Evolutionary conservation across 371 early-diverging fungal genomes (phyloP).

Genomic region (Encephalitozoon romaleae): DNA sequence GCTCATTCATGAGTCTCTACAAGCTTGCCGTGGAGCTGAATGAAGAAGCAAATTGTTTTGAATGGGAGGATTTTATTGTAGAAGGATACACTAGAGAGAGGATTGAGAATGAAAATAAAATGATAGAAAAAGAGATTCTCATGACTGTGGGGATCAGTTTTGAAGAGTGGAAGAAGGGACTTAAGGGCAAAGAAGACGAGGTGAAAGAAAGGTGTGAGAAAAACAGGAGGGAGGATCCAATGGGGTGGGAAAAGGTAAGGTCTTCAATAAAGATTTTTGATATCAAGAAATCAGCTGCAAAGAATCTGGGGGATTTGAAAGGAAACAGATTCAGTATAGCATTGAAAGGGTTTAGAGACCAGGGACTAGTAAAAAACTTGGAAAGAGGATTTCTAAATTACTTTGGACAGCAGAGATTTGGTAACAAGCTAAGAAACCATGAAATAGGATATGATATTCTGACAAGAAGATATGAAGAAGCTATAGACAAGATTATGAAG

Average conservation of each 20-base stretch:
- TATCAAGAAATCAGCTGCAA: constrained; percentile 32
- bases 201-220: neutral
- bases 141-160: neutral
- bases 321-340: constrained; percentile 51
- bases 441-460: constrained; percentile 72
- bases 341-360: constrained; percentile 25
- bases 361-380: neutral
- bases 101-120: neutral
- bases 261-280: constrained; percentile 23
- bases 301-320: constrained; percentile 36
- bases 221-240: neutral
- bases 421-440: constrained; percentile 75
- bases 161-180: neutral
- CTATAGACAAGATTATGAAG: constrained; percentile 47
- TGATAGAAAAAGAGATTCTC: neutral
- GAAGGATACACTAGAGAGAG: neutral
- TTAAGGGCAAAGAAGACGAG: neutral
- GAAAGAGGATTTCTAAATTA: constrained; percentile 74
- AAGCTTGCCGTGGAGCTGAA: constrained; percentile 16
- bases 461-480: constrained; percentile 65
- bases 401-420: constrained; percentile 95
- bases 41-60: neutral
- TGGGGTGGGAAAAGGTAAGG: neutral
- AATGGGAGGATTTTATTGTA: neutral
- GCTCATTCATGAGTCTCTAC: constrained; percentile 41